A percentile compares a stretch with the other conserved stretches of the same genome.
Conservation (phyloP, 2,329 filamentous ascomycete species). For the Arthrinium puccinioides region DNA sequence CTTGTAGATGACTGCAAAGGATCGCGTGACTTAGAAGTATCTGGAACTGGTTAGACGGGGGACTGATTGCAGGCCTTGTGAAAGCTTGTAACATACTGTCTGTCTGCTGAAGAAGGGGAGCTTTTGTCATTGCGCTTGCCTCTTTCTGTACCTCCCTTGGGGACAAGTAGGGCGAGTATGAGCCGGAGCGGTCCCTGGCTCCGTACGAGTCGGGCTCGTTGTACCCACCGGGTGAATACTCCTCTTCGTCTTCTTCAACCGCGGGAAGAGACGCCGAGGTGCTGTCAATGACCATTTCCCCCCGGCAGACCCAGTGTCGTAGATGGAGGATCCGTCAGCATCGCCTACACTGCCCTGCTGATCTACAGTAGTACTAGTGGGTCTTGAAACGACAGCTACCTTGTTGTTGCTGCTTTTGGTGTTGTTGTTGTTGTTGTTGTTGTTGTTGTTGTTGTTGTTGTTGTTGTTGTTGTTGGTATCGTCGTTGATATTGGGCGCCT, state of each 20-base stretch:
- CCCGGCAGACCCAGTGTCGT: slow-evolving; percentile 19
- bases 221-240: slow-evolving; percentile 16
- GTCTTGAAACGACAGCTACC: slow-evolving; percentile 4
- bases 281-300: slow-evolving; percentile 13
- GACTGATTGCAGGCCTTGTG: too few species aligned
- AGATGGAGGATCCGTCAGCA: slow-evolving; percentile 24
- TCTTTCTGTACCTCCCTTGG: slow-evolving; percentile 36
- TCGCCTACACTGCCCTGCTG: slow-evolving; percentile 17
- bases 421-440: neutral
- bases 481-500: neutral
- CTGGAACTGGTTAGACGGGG: too few species aligned
- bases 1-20: neutral
- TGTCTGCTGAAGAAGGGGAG: slow-evolving; percentile 5
- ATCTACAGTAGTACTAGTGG: slow-evolving; percentile 10
- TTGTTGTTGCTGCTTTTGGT: neutral
- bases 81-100: too few species aligned
- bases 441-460: slow-evolving; percentile 1
- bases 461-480: too few species aligned
- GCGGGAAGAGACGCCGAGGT: slow-evolving; percentile 12
- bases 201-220: slow-evolving; percentile 17
- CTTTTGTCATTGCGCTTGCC: slow-evolving; percentile 13
- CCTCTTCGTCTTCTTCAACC: slow-evolving; percentile 13
- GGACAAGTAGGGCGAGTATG: slow-evolving; percentile 45
- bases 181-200: slow-evolving; percentile 39
- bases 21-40: too few species aligned